Base-by-base conservation (phyloP, 768 basidiomycete genomes). In the Chlorophyllum brunneum region DNA sequence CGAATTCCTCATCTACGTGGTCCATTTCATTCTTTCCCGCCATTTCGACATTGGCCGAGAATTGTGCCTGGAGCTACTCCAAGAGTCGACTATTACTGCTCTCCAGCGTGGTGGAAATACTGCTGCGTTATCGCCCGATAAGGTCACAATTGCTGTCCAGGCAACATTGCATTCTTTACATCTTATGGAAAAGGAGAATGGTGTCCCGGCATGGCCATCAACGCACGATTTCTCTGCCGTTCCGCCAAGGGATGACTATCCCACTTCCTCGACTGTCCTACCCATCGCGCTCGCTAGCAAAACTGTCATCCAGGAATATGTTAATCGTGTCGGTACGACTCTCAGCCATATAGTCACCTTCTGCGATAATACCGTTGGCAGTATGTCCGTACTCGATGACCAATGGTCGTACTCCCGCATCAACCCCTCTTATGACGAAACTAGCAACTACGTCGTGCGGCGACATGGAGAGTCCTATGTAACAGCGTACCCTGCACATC, bases 31-130 rank as follows among this genome's bases (percentile, higher is more conserved):
- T 48, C 78, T 93, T 40, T 84, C 84, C 8, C 86, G 90, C 16
- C 82, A 95, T 65, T 81, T 89, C 50, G 92, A 95, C 24, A 88
- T 85, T 56, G 94, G 93, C 5, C 76, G 81, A 61, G 92, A 95
- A 41, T 68, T 94, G 24, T 85, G 88, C 61, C 60, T 93, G 55
- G 87, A 92, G 3, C 77, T 93, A 26, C 74, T 95, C 48, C 88
- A 91, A 65, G 88, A 92, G 63, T 71, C 79, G 1, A 61, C 72
- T 2, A 69, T 85, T 55, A 72, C 59, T 38, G 63, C 69, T 4
- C 58, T 70, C 15, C 73, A 76, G 50, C 71, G 71, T 48, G 65
- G 71, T 2, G 70, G 69, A 8, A 78, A 65, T 9, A 61, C 71
- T 13, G 68, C 60, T 43, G 61, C 73, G 15, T 67, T 85, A 16